Conservation (phyloP, 1,139 yeast species). For the Yamadazyma buinensis region DNA sequence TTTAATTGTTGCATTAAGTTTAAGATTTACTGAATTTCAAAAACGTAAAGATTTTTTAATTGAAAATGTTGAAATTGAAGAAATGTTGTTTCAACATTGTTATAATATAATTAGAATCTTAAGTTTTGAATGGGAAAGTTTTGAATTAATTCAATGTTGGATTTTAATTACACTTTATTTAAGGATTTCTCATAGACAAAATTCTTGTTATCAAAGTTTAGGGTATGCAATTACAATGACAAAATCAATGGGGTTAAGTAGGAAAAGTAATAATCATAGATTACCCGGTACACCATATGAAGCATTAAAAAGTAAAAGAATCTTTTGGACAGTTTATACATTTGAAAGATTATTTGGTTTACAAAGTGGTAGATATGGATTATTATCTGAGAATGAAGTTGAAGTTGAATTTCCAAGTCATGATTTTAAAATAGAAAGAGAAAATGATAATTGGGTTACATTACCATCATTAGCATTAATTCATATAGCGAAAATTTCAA, state of each 20-base stretch:
- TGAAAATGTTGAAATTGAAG: constrained; percentile 40
- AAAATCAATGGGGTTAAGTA: constrained; percentile 55
- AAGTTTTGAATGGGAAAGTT: constrained; percentile 65
- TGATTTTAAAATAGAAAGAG: constrained; percentile 24
- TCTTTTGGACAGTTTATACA: constrained; percentile 57
- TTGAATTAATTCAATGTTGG: constrained; percentile 66
- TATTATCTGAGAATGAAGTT: constrained; percentile 33
- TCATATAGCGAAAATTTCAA: constrained; percentile 39
- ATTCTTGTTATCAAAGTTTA: constrained; percentile 50
- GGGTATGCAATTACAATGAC: constrained; percentile 54
- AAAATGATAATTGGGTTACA: constrained; percentile 52
- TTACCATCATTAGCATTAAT: constrained; percentile 47
- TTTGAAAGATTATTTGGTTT: constrained; percentile 54
- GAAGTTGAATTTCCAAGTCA: constrained; percentile 31
- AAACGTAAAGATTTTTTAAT: constrained; percentile 33
- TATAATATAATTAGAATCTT: constrained; percentile 44
- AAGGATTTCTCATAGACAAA: constrained; percentile 55
- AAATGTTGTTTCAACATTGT: constrained; percentile 48
- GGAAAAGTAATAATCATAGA: constrained; percentile 6
- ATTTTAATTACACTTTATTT: constrained; percentile 51
- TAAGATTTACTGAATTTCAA: constrained; percentile 50
- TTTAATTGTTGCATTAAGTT: constrained; percentile 47
- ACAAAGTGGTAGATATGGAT: constrained; percentile 51
- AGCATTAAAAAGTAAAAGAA: constrained; percentile 45
- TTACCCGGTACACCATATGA: constrained; percentile 39